These are phyloP conservation scores for Cyanidium caldarium DNA, from an alignment of 23 red algal genomes.

Conservation along the genomic window DNA sequence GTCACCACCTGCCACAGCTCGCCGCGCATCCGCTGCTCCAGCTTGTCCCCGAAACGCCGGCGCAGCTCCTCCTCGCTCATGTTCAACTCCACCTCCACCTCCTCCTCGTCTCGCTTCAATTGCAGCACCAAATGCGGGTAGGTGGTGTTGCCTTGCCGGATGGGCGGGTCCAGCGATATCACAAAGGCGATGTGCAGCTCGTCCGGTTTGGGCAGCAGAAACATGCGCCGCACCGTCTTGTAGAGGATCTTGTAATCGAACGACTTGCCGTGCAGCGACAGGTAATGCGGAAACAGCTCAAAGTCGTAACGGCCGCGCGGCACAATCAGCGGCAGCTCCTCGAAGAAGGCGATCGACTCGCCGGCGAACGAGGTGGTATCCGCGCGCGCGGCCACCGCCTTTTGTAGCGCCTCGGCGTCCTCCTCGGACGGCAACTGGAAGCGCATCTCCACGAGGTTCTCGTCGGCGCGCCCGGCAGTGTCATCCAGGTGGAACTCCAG, in stretches of 20 bases:
- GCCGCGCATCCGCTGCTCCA: slow-evolving; percentile 28
- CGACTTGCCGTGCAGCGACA: slow-evolving; percentile 82
- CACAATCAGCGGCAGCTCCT: slow-evolving; percentile 64
- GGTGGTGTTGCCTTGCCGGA: slow-evolving; percentile 94
- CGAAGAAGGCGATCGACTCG: slow-evolving; percentile 66
- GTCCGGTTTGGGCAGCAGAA: slow-evolving; percentile 91
- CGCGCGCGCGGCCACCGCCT: slow-evolving; percentile 42
- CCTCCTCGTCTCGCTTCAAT: slow-evolving; percentile 61
- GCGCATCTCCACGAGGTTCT: slow-evolving; percentile 86
- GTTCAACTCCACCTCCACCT: slow-evolving; percentile 36
- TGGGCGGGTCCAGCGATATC: slow-evolving; percentile 86
- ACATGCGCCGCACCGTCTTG: slow-evolving; percentile 60
- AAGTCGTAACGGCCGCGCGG: slow-evolving; percentile 90
- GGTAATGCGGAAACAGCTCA: slow-evolving; percentile 87
- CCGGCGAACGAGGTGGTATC: slow-evolving; percentile 82
- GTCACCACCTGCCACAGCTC: slow-evolving; percentile 84
- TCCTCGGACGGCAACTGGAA: slow-evolving; percentile 46
- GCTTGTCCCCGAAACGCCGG: slow-evolving; percentile 63
- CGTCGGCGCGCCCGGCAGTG: slow-evolving; percentile 65
- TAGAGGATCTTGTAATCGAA: slow-evolving; percentile 99
- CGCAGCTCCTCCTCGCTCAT: slow-evolving; percentile 60
- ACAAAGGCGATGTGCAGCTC: slow-evolving; percentile 80
- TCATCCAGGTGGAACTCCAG: slow-evolving; percentile 98
- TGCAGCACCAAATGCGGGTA: slow-evolving; percentile 97
- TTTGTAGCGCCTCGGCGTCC: slow-evolving; percentile 39